Evolutionary conservation across 495 filamentous ascomycete genomes (phyloP).

Genomic region (Xeromyces bisporus): DNA sequence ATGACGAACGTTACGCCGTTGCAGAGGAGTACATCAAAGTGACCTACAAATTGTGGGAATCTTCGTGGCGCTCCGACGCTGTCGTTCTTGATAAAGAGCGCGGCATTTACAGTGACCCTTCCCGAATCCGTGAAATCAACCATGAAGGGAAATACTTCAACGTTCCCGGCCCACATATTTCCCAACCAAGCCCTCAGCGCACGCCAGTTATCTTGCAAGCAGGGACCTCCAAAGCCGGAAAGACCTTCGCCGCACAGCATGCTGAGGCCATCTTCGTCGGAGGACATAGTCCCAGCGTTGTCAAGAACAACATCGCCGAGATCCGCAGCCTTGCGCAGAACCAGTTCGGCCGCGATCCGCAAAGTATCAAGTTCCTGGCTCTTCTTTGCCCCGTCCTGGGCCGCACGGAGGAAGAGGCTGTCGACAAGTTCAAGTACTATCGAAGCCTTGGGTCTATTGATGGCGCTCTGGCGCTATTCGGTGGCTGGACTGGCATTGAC

Average conservation of each 20-base stretch:
- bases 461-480: conserved; percentile 39
- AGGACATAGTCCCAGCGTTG: conserved; percentile 29
- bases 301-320: conserved; percentile 32
- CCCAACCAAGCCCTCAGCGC: conserved; percentile 45
- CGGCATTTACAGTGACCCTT: conserved; percentile 43
- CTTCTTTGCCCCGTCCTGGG: conserved; percentile 35
- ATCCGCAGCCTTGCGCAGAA: conserved; percentile 30
- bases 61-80: conserved; percentile 52
- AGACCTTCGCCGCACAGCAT: conserved; percentile 45
- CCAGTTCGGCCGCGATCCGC: conserved; percentile 29
- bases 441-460: conserved; percentile 33
- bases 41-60: conserved; percentile 53
- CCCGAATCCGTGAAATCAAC: conserved; percentile 44
- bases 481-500: conserved; percentile 43
- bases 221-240: conserved; percentile 45
- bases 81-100: conserved; percentile 37
- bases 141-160: conserved; percentile 48
- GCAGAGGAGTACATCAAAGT: conserved; percentile 54
- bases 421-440: conserved; percentile 33
- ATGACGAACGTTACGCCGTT: conserved; percentile 50
- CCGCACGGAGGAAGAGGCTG: conserved; percentile 36
- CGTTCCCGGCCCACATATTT: conserved; percentile 48
- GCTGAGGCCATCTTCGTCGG: conserved; percentile 37
- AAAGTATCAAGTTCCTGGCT: conserved; percentile 36
- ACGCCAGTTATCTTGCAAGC: conserved; percentile 51